Evolutionary conservation across 208 protist genomes (phyloP), one percentile per base, ranked within the genome.

Genomic region (Endotrypanum monterogeii): DNA sequence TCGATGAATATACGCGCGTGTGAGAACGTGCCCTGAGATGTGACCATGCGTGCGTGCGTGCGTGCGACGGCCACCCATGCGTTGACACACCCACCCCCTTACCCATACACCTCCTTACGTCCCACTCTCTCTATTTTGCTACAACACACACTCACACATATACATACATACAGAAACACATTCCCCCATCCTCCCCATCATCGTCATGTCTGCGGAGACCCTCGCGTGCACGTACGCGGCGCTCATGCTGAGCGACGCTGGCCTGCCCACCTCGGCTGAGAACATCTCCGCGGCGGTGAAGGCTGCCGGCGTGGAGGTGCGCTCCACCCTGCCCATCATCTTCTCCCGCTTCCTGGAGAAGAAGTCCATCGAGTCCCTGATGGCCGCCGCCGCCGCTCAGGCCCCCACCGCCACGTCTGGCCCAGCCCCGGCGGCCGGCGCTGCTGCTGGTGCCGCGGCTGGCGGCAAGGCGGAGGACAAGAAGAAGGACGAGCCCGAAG

Each of bases 181-280:
- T 61, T 6, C 30, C 44, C 44, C 44, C 44, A 5, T 11, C 44
- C 58, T 46, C 7, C 12, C 37, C 58, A 46, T 46, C 58, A 58
- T 48, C 44, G 44, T 48, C 41, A 92, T 93, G 90, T 80, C 73
- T 67, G 56, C 69, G 23, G 80, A 96, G 76, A 86, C 91, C 55
- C 88, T 96, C 46, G 91, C 91, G 25, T 96, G 91, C 84, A 94
- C 89, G 23, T 97, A 97, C 76, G 90, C 93, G 30, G 85, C 83
- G 67, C 83, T 95, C 39, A 80, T 95, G 78, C 85, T 95, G 65
- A 82, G 72, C 85, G 90, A 94, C 71, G 90, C 90, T 39, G 90
- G 89, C 62, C 57, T 88, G 44, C 83, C 93, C 54, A 62, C 86
- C 79, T 90, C 86, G 57, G 86, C 93, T 23, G 90, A 95, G 69